These are phyloP conservation scores for Trichoderma koningii DNA, from an alignment of 2,329 filamentous ascomycete genomes.

Conservation along the genomic window DNA sequence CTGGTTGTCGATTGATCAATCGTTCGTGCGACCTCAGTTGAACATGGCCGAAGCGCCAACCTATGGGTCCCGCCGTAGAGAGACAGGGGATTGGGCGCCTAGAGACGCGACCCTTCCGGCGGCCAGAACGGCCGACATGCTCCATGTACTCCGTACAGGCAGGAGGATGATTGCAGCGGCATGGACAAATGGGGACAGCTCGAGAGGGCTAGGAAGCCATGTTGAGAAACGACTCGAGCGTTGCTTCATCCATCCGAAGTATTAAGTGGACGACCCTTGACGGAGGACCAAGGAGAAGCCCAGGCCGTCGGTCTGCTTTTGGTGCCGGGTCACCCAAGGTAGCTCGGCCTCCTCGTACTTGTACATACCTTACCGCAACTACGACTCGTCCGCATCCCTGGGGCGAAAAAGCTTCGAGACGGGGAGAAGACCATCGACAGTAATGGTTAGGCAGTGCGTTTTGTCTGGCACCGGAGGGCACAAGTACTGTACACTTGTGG, in stretches of 20 bases:
- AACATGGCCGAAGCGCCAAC: slow-evolving; percentile 25
- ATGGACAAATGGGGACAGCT: not conserved
- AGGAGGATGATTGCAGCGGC: slow-evolving; percentile 12
- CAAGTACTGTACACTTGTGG: slow-evolving; percentile 39
- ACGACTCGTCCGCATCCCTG: slow-evolving; percentile 22
- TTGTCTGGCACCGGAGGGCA: slow-evolving; percentile 30
- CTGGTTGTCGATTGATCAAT: slow-evolving; percentile 24
- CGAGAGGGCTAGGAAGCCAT: slow-evolving; percentile 10
- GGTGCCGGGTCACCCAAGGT: no score
- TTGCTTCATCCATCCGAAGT: no score
- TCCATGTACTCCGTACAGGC: no score
- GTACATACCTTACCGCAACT: slow-evolving; percentile 17
- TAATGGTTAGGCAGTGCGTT: slow-evolving; percentile 46
- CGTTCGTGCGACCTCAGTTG: slow-evolving; percentile 29
- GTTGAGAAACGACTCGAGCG: slow-evolving; percentile 1
- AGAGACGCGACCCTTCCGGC: slow-evolving; percentile 26
- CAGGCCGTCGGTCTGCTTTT: not conserved
- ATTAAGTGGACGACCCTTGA: slow-evolving; percentile 4
- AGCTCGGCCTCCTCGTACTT: no score
- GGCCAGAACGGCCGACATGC: slow-evolving; percentile 24
- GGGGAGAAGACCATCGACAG: slow-evolving; percentile 45
- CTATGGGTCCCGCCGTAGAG: slow-evolving; percentile 20
- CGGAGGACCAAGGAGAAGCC: not conserved
- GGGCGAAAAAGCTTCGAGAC: slow-evolving; percentile 42
- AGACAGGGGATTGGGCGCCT: slow-evolving; percentile 24